These are phyloP conservation scores for Aspergillus viridinutans DNA, from an alignment of 2,329 filamentous ascomycete species.

Conservation along the genomic window DNA sequence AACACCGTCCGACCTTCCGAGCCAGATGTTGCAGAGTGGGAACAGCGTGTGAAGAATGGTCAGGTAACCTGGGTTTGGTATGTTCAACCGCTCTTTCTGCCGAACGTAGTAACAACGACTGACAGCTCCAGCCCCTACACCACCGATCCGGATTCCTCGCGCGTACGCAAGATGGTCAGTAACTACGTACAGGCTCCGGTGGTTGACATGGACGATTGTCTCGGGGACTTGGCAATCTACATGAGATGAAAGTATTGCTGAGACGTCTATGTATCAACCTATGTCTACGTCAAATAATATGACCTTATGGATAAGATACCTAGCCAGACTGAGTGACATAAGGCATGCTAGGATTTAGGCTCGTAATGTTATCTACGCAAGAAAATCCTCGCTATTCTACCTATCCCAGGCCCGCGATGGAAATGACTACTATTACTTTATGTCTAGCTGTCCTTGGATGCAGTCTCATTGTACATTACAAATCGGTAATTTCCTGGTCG, in stretches of 20 bases:
- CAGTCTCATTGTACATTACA: too few species aligned
- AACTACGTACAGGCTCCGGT: conserved; percentile 13
- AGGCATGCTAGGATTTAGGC: too few species aligned
- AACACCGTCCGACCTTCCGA: conserved; percentile 10
- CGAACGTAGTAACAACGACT: background rate
- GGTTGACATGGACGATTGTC: conserved; percentile 14
- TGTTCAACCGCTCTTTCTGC: background rate
- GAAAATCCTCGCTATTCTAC: too few species aligned
- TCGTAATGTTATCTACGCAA: too few species aligned
- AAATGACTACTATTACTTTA: too few species aligned
- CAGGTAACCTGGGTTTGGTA: conserved; percentile 16
- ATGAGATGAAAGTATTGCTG: conserved; percentile 4
- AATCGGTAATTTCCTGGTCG: too few species aligned
- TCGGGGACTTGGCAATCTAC: conserved; percentile 19
- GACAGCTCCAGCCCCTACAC: conserved; percentile 11
- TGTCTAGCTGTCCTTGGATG: too few species aligned
- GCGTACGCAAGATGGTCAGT: conserved; percentile 18
- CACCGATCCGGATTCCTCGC: conserved; percentile 19
- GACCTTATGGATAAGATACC: too few species aligned
- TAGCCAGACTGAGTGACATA: too few species aligned
- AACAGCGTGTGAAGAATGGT: conserved; percentile 8
- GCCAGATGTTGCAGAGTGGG: conserved; percentile 9
- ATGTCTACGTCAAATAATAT: background rate
- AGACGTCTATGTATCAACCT: too few species aligned
- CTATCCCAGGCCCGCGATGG: too few species aligned